Conservation (phyloP, 2,329 filamentous ascomycete genomes). For the Lachnellula cervina region DNA sequence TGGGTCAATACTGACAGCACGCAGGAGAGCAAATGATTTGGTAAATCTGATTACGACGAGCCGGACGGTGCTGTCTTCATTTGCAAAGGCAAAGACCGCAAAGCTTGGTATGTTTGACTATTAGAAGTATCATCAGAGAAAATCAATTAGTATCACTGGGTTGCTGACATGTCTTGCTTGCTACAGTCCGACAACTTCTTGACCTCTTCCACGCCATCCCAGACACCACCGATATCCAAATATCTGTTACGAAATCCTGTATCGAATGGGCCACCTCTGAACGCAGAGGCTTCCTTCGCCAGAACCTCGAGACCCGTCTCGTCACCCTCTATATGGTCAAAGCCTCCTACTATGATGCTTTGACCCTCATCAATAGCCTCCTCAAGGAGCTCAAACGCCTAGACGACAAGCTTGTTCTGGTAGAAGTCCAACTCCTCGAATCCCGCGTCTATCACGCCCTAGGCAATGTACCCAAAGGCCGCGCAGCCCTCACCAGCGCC, state of each 20-base stretch:
- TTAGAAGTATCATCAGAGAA: background rate
- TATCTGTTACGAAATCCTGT: slow-evolving; percentile 93
- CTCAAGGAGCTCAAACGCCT: slow-evolving; percentile 95
- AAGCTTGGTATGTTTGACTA: slow-evolving; percentile 73
- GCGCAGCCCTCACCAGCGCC: slow-evolving; percentile 88
- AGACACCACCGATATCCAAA: slow-evolving; percentile 90
- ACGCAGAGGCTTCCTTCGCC: slow-evolving; percentile 90
- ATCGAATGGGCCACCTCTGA: slow-evolving; percentile 98
- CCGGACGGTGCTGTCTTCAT: slow-evolving; percentile 85
- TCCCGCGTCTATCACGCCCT: slow-evolving; percentile 96
- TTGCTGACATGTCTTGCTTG: background rate
- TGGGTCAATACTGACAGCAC: slow-evolving; percentile 27
- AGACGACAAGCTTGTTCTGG: slow-evolving; percentile 96
- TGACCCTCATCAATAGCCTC: slow-evolving; percentile 93
- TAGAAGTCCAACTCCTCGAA: slow-evolving; percentile 96
- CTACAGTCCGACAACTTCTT: slow-evolving; percentile 84
- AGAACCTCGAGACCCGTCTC: slow-evolving; percentile 95
- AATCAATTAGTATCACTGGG: too few species aligned
- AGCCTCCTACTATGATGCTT: slow-evolving; percentile 93
- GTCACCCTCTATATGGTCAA: slow-evolving; percentile 95
- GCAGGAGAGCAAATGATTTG: slow-evolving; percentile 74
- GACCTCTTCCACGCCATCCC: slow-evolving; percentile 93
- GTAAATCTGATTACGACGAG: slow-evolving; percentile 87
- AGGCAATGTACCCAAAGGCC: slow-evolving; percentile 92
- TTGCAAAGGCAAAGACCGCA: slow-evolving; percentile 97